phyloP scores from a whole-genome alignment of 495 filamentous ascomycete species.

The Podospora tetraspora region DNA sequence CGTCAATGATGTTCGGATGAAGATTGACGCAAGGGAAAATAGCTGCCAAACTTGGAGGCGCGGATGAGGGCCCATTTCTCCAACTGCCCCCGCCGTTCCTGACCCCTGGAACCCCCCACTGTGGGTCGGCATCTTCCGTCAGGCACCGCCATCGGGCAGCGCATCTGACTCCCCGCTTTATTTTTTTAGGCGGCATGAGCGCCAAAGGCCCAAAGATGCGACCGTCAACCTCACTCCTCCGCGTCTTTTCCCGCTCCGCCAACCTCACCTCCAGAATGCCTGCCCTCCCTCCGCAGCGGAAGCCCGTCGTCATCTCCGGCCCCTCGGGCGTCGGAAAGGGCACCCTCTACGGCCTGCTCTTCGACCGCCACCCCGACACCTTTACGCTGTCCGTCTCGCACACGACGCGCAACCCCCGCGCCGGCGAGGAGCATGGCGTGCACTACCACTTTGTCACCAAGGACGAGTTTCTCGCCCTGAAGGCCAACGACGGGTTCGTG shows the following conservation, averaged over 20 bases:
- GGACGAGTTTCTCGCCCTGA: slow-evolving; percentile 63
- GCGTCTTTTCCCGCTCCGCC: neutral
- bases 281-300: slow-evolving; percentile 35
- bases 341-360: slow-evolving; percentile 72
- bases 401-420: slow-evolving; percentile 73
- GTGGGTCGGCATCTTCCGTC: neutral
- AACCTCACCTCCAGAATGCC: slow-evolving; percentile 19
- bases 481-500: slow-evolving; percentile 69
- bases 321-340: slow-evolving; percentile 85
- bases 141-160: neutral
- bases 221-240: slow-evolving; percentile 4
- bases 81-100: neutral
- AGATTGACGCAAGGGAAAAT: neutral
- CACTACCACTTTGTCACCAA: slow-evolving; percentile 78
- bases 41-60: neutral
- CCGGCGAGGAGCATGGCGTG: slow-evolving; percentile 67
- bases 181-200: neutral
- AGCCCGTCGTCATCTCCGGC: slow-evolving; percentile 81
- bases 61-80: neutral
- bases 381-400: slow-evolving; percentile 84
- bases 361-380: slow-evolving; percentile 56
- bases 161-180: neutral
- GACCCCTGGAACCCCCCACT: neutral
- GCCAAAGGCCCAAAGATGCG: slow-evolving; percentile 6
- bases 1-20: neutral